Conservation (phyloP, 2,329 filamentous ascomycete species). For the Scytalidium lignicola region DNA sequence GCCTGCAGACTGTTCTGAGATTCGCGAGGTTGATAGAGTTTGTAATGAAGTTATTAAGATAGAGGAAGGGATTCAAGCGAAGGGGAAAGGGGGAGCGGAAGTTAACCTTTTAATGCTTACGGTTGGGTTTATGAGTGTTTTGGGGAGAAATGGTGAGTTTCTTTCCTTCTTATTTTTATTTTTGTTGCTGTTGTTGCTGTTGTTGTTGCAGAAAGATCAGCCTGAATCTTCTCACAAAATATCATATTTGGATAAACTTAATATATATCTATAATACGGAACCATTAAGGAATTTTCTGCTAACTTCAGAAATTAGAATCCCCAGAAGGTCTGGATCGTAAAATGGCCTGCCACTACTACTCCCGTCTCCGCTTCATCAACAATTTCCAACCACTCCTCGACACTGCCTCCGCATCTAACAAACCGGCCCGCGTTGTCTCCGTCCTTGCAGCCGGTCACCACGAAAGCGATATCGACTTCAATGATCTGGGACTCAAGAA, state of each 20-base stretch:
- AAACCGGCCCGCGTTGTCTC: constrained; percentile 48
- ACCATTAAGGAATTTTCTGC: too few species aligned
- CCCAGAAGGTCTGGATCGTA: constrained; percentile 22
- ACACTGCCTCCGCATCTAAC: constrained; percentile 17
- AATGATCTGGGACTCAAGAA: constrained; percentile 34
- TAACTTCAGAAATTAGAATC: too few species aligned
- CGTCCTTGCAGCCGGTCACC: constrained; percentile 44
- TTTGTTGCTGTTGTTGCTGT: too few species aligned
- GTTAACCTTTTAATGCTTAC: neutral
- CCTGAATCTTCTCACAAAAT: too few species aligned
- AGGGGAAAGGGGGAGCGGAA: neutral
- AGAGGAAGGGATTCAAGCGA: neutral
- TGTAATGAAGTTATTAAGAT: constrained; percentile 23
- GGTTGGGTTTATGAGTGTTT: constrained; percentile 23
- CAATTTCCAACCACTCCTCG: constrained; percentile 52
- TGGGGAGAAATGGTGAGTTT: constrained; percentile 5
- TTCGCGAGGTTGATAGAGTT: constrained; percentile 38
- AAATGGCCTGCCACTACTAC: constrained; percentile 40
- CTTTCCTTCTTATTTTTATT: neutral
- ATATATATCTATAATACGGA: too few species aligned
- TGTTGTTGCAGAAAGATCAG: too few species aligned
- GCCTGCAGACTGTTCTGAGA: constrained; percentile 35
- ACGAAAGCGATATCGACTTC: constrained; percentile 43
- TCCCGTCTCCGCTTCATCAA: constrained; percentile 50
- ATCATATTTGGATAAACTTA: too few species aligned